Evolutionary conservation across 257 asterid species (phyloP), one percentile per base, ranked within the genome.

Genomic region (Coffea canephora): DNA sequence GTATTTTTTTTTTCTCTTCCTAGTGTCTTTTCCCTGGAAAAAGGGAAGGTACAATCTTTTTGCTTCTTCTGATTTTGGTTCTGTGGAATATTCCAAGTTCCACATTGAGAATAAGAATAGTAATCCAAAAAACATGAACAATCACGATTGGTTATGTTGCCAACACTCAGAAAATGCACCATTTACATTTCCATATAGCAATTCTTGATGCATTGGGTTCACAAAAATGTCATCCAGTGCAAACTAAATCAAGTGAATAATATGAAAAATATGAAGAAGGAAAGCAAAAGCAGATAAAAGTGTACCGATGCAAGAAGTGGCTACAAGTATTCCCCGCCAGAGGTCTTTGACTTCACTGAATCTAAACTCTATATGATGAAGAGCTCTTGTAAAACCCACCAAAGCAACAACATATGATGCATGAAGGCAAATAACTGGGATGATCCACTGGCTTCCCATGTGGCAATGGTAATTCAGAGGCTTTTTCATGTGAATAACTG

Each of bases 271-370:
- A 73, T 52, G 8, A 49, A 49, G 34, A 52, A 55, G 57, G 13
- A 74, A 19, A 34, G 25, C 36, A 68, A 79, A 72, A 66, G 50
- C 55, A 49, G 79, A 76, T 14, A 76, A 76, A 72, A 80, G 54
- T 65, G 62, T 88, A 93, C 98, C 98, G 62, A 93, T 84, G 89
- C 89, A 86, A 86, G 85, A 88, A 78, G 85, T 43, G 71, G 94
- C 85, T 57, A 91, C 93, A 65, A 93, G 85, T 74, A 90, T 87
- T 72, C 97, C 98, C 21, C 96, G 91, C 97, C 97, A 90, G 70
- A 93, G 97, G 80, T 89, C 97, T 87, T 93, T 93, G 80, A 91
- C 90, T 85, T 93, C 97, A 23, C 89, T 92, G 88, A 93, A 93
- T 85, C 95, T 89, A 84, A 93, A 93, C 83, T 93, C 94, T 43